Percentiles rank a stretch among this genome's conserved stretches.
phyloP scores from a whole-genome alignment of 2,329 filamentous ascomycete genomes.

The Sclerotinia glacialis region DNA sequence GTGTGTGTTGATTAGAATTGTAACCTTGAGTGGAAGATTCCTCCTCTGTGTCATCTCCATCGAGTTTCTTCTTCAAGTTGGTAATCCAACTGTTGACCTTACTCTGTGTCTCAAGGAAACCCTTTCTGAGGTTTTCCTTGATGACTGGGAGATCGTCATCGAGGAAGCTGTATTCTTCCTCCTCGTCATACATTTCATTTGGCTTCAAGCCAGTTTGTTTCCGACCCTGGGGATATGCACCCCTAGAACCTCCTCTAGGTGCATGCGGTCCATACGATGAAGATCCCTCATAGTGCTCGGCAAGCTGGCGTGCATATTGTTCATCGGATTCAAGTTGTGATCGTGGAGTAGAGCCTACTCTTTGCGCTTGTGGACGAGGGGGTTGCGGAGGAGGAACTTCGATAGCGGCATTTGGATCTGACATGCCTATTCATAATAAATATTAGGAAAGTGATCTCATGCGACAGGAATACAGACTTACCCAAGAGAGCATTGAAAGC shows the following conservation, averaged over 20 bases:
- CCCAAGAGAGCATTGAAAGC: constrained; percentile 93
- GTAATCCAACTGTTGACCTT: constrained; percentile 93
- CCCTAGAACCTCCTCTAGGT: constrained; percentile 41
- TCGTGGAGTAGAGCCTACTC: constrained; percentile 55
- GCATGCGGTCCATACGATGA: constrained; percentile 53
- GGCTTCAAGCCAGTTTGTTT: constrained; percentile 54
- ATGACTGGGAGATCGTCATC: constrained; percentile 95
- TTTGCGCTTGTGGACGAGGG: constrained; percentile 70
- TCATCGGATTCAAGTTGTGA: constrained; percentile 89
- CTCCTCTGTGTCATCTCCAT: constrained; percentile 73
- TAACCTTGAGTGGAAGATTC: constrained; percentile 29
- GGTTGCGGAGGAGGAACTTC: constrained; percentile 66
- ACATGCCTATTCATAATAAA: constrained; percentile 59
- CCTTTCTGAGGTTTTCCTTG: constrained; percentile 87
- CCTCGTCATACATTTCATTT: constrained; percentile 57
- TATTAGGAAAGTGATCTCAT: constrained; percentile 14
- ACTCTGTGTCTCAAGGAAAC: constrained; percentile 88
- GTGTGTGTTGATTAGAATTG: constrained; percentile 39
- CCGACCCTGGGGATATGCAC: constrained; percentile 40
- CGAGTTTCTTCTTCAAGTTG: constrained; percentile 86
- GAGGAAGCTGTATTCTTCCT: constrained; percentile 82
- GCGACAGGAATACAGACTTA: constrained; percentile 42
- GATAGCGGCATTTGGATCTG: constrained; percentile 67
- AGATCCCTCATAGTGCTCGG: constrained; percentile 73
- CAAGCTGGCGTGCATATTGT: constrained; percentile 85